phyloP scores from a whole-genome alignment of 331 rosid genomes.

The Arachis monticola region DNA sequence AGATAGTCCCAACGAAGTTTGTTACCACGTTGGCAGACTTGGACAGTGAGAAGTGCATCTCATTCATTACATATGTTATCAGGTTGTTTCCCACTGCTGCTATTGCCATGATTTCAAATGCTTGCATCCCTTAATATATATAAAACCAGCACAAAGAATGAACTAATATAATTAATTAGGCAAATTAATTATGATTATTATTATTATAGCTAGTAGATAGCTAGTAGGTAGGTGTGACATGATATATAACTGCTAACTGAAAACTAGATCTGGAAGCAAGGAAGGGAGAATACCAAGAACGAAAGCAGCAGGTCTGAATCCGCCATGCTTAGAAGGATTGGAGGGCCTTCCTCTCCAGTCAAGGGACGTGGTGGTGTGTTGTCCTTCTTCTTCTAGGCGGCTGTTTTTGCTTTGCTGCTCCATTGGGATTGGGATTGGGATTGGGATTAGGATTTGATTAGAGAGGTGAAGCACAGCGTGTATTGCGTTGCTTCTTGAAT shows the following conservation, averaged over 20 bases:
- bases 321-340: slow-evolving; percentile 57
- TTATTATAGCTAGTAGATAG: neutral
- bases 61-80: slow-evolving; percentile 81
- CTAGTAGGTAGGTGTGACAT: too few relatives aligned
- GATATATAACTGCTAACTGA: neutral
- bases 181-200: neutral
- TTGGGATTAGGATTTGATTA: neutral
- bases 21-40: slow-evolving; percentile 87
- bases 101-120: slow-evolving; percentile 95
- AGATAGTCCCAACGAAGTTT: slow-evolving; percentile 94
- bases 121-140: slow-evolving; percentile 68
- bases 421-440: neutral
- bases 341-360: slow-evolving; percentile 83
- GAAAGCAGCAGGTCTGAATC: slow-evolving; percentile 65
- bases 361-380: slow-evolving; percentile 29
- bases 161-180: too few relatives aligned
- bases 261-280: too few relatives aligned
- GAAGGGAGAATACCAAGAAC: slow-evolving; percentile 57
- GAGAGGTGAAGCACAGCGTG: neutral
- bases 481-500: neutral
- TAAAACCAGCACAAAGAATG: too few relatives aligned
- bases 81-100: slow-evolving; percentile 99
- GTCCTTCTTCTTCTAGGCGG: neutral
- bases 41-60: slow-evolving; percentile 91
- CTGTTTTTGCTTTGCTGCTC: neutral